phyloP scores from a whole-genome alignment of 306 rosid genomes.

The Cucurbita moschata region DNA sequence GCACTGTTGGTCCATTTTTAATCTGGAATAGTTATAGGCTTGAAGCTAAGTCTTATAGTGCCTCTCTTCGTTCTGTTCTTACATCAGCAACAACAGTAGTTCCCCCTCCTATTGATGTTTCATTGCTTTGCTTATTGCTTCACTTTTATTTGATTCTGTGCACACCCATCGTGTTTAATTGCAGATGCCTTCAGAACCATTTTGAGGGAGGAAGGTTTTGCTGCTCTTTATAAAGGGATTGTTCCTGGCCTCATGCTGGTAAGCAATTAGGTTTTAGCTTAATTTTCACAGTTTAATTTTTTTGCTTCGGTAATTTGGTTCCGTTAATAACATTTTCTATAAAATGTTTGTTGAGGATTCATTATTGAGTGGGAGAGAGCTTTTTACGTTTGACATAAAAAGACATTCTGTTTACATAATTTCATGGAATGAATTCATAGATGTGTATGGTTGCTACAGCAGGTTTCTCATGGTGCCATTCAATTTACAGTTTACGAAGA shows the following conservation, averaged over 20 bases:
- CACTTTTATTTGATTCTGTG: neutral
- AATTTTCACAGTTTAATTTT: neutral
- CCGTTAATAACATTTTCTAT: neutral
- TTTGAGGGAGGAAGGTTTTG: slow-evolving; percentile 69
- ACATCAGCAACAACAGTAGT: neutral
- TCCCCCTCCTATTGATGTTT: neutral
- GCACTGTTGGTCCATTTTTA: neutral
- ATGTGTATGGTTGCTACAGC: slow-evolving; percentile 30
- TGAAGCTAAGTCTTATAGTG: neutral
- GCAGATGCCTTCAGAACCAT: slow-evolving; percentile 95
- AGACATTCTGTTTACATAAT: neutral
- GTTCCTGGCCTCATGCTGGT: slow-evolving; percentile 84
- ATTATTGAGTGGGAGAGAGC: neutral
- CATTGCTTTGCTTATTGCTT: slow-evolving; percentile 9
- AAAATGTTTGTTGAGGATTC: neutral
- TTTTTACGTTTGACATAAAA: neutral
- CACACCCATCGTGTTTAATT: slow-evolving; percentile 9
- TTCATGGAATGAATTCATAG: neutral
- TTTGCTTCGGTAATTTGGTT: neutral
- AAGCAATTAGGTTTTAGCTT: slow-evolving; percentile 22
- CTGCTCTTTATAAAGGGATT: slow-evolving; percentile 76
- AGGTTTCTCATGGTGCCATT: slow-evolving; percentile 97
- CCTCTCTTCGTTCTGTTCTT: neutral
- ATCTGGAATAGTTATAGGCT: neutral
- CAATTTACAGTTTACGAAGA: slow-evolving; percentile 84